Percentiles rank a stretch among this genome's conserved stretches.
phyloP scores from a whole-genome alignment of 352 stramenopile genomes.

The Peronosclerospora sorghi region DNA sequence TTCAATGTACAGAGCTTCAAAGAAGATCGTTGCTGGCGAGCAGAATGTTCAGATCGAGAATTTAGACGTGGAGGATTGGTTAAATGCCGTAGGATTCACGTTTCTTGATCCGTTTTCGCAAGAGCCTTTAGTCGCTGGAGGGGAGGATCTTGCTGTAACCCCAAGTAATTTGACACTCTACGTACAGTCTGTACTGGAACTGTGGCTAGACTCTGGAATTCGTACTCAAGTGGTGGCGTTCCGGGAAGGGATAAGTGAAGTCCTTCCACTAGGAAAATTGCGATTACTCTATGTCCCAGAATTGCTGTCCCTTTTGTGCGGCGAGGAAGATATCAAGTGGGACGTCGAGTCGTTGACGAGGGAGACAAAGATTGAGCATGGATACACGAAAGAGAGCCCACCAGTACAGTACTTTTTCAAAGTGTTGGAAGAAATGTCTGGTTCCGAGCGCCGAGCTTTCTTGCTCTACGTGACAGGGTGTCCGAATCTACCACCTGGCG shows the following conservation, averaged over 20 bases:
- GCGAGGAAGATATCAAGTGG: conserved; percentile 66
- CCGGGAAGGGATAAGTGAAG: conserved; percentile 61
- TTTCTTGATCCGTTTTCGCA: conserved; percentile 78
- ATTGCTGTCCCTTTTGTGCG: conserved; percentile 55
- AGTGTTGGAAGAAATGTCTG: conserved; percentile 55
- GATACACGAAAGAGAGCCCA: conserved; percentile 66
- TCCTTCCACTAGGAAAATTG: conserved; percentile 60
- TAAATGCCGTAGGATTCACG: conserved; percentile 52
- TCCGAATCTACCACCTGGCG: conserved; percentile 65
- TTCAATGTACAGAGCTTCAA: conserved; percentile 37
- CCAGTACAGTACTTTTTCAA: conserved; percentile 63
- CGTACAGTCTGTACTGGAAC: conserved; percentile 37
- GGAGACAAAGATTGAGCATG: conserved; percentile 72
- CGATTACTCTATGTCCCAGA: conserved; percentile 58
- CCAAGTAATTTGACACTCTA: conserved; percentile 43
- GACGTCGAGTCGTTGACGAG: conserved; percentile 44
- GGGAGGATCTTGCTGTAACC: conserved; percentile 38
- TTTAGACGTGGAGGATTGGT: conserved; percentile 38
- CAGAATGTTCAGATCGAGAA: conserved; percentile 43
- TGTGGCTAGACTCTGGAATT: conserved; percentile 64
- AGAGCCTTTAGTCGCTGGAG: conserved; percentile 32
- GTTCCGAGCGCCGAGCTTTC: conserved; percentile 49
- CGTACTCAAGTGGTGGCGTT: conserved; percentile 56
- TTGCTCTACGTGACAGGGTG: conserved; percentile 76
- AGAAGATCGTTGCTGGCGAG: conserved; percentile 18